Base-by-base conservation (phyloP, 306 rosid species). In the Cucurbita maxima region DNA sequence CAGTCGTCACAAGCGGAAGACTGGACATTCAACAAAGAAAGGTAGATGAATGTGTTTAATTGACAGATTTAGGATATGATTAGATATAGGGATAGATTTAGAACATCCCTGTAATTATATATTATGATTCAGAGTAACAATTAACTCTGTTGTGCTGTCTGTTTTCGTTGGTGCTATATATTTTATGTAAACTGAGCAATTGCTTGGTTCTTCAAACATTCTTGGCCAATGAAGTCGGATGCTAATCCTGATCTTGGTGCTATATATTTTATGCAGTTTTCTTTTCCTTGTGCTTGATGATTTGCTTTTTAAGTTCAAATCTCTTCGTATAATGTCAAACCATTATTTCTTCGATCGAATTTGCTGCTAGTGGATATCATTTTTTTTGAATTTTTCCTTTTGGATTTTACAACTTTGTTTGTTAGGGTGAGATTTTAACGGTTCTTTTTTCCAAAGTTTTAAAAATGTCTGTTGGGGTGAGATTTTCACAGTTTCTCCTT, bases 1-100 rank as follows among this genome's bases (percentile, higher is more conserved):
- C 86, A 95, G 99, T 80, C 96, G 96, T 63, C 99, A 91, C 77
- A 95, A 95, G 90, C 95, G 97, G 66, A 95, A 95, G 93, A 95
- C 99, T 0, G 99, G 96, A 16, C 99, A 95, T 87, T 82, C 95
- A 34, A 72, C 82, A 22, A 95, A 87, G 84, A 90, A 90, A 82
- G 83, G 79, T 77, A 84, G 86, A 76, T 87, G 80, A 68, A 76
- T 82, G 75, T 87, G 81, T 77, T 85, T 59, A 70, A 81, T 86
- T 89, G 85, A 88, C 85, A 83, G 96, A 82, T 69, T 58, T 90
- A 89, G 98, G 77, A 64, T 87, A 25, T 40, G 34, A 30, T 50
- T 83, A 76, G 47, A 52, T 72, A 67, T 69, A 79, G 88, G 83
- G 67, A 70, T 70, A 70, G 74, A 16, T 70, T 83, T 92, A 85